Evolutionary conservation across 192 early-diverging fungal genomes (phyloP), one percentile per base, ranked within the genome.

Genomic region (Linderina pennispora): DNA sequence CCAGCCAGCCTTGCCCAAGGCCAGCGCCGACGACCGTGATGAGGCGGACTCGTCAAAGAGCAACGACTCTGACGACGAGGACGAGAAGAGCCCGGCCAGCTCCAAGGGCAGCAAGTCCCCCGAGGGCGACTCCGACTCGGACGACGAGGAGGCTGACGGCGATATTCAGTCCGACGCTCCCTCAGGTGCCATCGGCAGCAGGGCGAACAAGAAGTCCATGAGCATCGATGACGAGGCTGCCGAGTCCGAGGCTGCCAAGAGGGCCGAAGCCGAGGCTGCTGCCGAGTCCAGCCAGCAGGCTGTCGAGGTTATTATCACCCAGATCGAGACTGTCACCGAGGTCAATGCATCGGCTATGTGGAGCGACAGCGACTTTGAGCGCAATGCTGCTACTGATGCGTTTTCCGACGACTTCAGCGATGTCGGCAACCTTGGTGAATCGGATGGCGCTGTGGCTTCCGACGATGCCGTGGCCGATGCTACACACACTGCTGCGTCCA

Each of bases 271-370:
- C 1, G 66, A 70, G 43, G 59, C 66, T 2, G 54, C 55, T 2
- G 50, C 59, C 47, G 66, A 70, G 43, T 70, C 59, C 0, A 22
- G 19, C 36, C 34, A 54, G 36, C 66, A 70, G 43, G 66, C 45
- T 1, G 50, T 55, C n/a, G 35, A 45, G 25, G n/a, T 41, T 2
- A 35, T 40, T 6, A 18, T 40, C 0, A 53, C 59, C 1, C 43
- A 58, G 51, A 34, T 62, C 16, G 66, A 58, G 36, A 38, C 39
- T 5, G 45, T 33, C 36, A n/a, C n/a, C n/a, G n/a, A n/a, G n/a
- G n/a, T n/a, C n/a, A n/a, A n/a, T n/a, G n/a, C n/a, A n/a, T n/a
- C n/a, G n/a, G n/a, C n/a, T n/a, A n/a, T n/a, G n/a, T n/a, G n/a
- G n/a, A n/a, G n/a, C n/a, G n/a, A n/a, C n/a, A n/a, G n/a, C n/a